Evolutionary conservation across 768 basidiomycete genomes (phyloP).

Genomic region (Mycena belliarum): DNA sequence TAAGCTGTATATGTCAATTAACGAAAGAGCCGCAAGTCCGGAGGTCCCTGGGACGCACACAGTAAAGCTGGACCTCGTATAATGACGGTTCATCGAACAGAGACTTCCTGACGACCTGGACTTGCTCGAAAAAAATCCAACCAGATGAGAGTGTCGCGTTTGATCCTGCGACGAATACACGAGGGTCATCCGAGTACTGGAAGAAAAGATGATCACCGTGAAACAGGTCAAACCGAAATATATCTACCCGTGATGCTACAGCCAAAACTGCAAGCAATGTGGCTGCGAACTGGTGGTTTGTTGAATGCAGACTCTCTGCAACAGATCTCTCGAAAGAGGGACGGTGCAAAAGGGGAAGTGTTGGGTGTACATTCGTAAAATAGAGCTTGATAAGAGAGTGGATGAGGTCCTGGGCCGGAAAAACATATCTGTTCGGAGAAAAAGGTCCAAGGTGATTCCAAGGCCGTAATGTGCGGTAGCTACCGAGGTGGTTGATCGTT

Average conservation of each 20-base stretch:
- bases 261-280: conserved; percentile 69
- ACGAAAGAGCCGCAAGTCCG: not conserved
- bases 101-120: conserved; percentile 59
- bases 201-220: conserved; percentile 40
- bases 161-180: conserved; percentile 37
- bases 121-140: conserved; percentile 63
- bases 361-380: conserved; percentile 54
- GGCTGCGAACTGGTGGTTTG: conserved; percentile 51
- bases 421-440: conserved; percentile 31
- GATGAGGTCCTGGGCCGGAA: conserved; percentile 53
- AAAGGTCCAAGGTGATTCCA: no score
- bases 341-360: conserved; percentile 64
- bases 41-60: conserved; percentile 39
- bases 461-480: no score
- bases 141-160: conserved; percentile 48
- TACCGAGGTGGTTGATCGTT: conserved; percentile 14
- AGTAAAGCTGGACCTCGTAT: conserved; percentile 71
- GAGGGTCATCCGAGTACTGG: conserved; percentile 55
- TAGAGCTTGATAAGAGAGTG: conserved; percentile 53
- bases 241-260: conserved; percentile 46
- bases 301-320: conserved; percentile 46
- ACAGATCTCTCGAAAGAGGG: conserved; percentile 60
- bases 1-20: conserved; percentile 24
- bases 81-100: conserved; percentile 58
- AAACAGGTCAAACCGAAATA: conserved; percentile 27